Percentiles rank a stretch among this genome's conserved stretches.
These are phyloP conservation scores for Colletotrichum sp. DNA, from an alignment of 2,329 filamentous ascomycete species.

Conservation along the genomic window DNA sequence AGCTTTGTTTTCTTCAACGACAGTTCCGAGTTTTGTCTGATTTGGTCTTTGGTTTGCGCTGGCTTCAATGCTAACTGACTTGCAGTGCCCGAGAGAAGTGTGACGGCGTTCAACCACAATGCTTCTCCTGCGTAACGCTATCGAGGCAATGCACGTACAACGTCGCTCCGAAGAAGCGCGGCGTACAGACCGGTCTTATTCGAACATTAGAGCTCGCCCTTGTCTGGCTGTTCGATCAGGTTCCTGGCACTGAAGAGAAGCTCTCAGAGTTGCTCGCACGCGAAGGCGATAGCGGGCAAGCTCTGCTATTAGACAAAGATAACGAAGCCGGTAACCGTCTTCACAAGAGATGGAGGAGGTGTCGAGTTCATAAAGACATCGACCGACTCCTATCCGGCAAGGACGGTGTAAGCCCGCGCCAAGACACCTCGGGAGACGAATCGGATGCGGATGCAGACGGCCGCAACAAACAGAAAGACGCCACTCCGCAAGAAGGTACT, in stretches of 20 bases:
- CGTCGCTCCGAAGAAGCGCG: constrained; percentile 75
- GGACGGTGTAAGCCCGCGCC: constrained; percentile 31
- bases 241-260: constrained; percentile 62
- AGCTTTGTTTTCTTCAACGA: background rate
- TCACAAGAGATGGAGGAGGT: constrained; percentile 67
- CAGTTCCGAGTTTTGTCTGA: background rate
- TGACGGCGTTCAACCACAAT: constrained; percentile 70
- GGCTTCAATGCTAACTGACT: background rate
- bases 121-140: constrained; percentile 69
- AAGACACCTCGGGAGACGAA: constrained; percentile 38
- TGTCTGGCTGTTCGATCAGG: constrained; percentile 68
- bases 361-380: constrained; percentile 65
- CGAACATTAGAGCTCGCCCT: constrained; percentile 73
- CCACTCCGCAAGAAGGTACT: background rate
- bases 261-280: constrained; percentile 59
- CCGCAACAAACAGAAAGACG: constrained; percentile 5
- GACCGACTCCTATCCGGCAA: constrained; percentile 63
- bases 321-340: constrained; percentile 57
- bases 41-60: background rate
- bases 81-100: constrained; percentile 70
- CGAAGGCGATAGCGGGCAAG: constrained; percentile 42
- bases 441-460: constrained; percentile 31
- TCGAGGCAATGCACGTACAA: constrained; percentile 74
- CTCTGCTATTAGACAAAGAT: constrained; percentile 57
- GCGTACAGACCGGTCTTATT: constrained; percentile 81